A percentile compares a stretch with the other conserved stretches of the same genome.
These are phyloP conservation scores for Epithele typhae DNA, from an alignment of 768 basidiomycete genomes.

Conservation along the genomic window DNA sequence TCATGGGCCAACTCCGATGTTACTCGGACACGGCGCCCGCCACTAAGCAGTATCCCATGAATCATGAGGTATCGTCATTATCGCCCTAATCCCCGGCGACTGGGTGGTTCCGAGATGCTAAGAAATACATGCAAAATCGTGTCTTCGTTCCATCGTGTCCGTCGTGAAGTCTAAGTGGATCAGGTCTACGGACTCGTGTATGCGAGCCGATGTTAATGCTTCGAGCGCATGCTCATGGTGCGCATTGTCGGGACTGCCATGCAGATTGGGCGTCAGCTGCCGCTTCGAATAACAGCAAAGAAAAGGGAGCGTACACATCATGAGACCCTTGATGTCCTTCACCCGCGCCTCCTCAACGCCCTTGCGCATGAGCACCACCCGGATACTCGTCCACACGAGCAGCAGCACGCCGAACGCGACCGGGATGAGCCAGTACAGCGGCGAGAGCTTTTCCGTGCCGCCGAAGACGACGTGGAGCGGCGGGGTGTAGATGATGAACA, in stretches of 20 bases:
- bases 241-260: constrained; percentile 46
- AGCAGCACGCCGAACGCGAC: constrained; percentile 53
- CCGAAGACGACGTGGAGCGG: constrained; percentile 68
- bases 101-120: no score
- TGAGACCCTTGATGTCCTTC: constrained; percentile 61
- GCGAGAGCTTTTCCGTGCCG: constrained; percentile 51
- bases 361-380: constrained; percentile 54
- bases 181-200: no score
- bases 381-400: constrained; percentile 53
- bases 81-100: no score
- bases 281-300: neutral
- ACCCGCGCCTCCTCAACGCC: constrained; percentile 51
- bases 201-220: constrained; percentile 17
- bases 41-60: no score
- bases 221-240: constrained; percentile 56
- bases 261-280: no score
- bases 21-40: no score
- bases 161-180: no score
- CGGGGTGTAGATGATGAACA: constrained; percentile 67
- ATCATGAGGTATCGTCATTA: no score
- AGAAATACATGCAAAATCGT: no score
- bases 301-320: constrained; percentile 56
- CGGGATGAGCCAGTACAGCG: constrained; percentile 68
- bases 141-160: no score
- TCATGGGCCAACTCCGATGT: no score